phyloP scores from a whole-genome alignment of 345 rosid species.

The Mangifera indica region DNA sequence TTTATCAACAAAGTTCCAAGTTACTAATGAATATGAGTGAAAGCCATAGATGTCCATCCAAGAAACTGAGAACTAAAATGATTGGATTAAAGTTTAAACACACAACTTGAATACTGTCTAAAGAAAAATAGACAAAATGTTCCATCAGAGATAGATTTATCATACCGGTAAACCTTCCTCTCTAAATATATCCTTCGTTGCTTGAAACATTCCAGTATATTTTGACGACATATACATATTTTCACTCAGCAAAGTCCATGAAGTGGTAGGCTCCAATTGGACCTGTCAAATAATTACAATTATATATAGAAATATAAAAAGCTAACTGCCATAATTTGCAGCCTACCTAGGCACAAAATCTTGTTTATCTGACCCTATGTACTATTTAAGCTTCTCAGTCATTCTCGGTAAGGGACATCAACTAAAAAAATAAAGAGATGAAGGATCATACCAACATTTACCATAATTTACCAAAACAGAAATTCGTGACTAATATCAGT shows the following conservation, averaged over 20 bases:
- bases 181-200: slow-evolving; percentile 79
- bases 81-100: not conserved
- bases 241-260: slow-evolving; percentile 64
- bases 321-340: not conserved
- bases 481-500: not conserved
- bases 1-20: not conserved
- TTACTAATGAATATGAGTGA: not conserved
- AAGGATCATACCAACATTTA: no score
- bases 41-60: not conserved
- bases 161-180: slow-evolving; percentile 91
- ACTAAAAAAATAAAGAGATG: no score
- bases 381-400: no score
- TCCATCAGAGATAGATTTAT: slow-evolving; percentile 12
- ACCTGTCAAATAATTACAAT: slow-evolving; percentile 46
- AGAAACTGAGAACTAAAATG: not conserved
- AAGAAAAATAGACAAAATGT: not conserved
- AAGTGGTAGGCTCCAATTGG: slow-evolving; percentile 85
- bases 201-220: slow-evolving; percentile 90
- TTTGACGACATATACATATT: slow-evolving; percentile 56
- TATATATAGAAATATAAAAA: not conserved
- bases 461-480: not conserved
- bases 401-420: no score
- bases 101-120: not conserved
- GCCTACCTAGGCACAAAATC: not conserved
- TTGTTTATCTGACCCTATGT: no score